Evolutionary conservation across 495 filamentous ascomycete species (phyloP).

Genomic region (Xylaria venustula): DNA sequence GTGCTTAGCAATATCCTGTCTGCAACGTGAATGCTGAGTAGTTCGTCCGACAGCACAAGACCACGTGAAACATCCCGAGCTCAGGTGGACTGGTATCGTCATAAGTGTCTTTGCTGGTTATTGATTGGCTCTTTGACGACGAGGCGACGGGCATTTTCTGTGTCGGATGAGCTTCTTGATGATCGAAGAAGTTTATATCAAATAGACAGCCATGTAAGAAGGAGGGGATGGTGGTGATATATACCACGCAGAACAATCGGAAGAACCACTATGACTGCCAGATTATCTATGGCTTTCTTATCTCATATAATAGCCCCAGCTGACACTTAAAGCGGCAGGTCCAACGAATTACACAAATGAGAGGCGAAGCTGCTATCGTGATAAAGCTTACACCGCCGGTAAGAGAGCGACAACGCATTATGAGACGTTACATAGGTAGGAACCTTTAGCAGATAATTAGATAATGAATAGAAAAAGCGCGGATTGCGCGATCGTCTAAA

Average conservation of each 20-base stretch:
- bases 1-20: too few relatives aligned
- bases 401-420: neutral
- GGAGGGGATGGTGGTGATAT: neutral
- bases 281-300: neutral
- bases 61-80: constrained; percentile 1
- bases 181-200: too few relatives aligned
- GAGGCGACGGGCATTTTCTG: neutral
- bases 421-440: neutral
- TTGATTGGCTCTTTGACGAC: neutral
- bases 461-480: neutral
- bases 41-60: neutral
- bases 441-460: neutral
- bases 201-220: neutral
- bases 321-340: constrained; percentile 6
- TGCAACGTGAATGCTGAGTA: neutral
- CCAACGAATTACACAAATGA: too few relatives aligned
- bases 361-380: neutral
- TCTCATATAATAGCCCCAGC: neutral
- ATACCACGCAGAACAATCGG: neutral
- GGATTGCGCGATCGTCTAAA: neutral
- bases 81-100: neutral
- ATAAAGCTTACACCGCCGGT: neutral
- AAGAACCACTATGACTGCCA: neutral
- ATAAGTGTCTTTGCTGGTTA: neutral
- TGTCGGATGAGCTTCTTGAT: too few relatives aligned